A percentile compares a stretch with the other conserved stretches of the same genome.
Evolutionary conservation across 2,329 filamentous ascomycete genomes (phyloP).

Genomic region (Berkeleyomyces rouxiae): DNA sequence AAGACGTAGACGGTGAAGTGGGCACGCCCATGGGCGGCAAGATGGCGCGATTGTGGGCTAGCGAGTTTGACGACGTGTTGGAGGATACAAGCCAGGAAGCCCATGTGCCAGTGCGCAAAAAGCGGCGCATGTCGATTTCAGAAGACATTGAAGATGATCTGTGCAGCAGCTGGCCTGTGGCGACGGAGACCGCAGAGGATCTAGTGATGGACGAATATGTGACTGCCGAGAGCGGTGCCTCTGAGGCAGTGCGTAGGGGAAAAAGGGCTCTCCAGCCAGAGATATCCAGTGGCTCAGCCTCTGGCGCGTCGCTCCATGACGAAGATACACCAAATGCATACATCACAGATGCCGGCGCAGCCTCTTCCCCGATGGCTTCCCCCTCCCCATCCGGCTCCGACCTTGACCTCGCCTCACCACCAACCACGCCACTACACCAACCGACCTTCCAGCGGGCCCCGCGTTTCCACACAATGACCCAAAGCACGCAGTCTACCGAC

Average conservation of each 20-base stretch:
- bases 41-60: slow-evolving; percentile 2
- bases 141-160: not conserved
- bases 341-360: no score
- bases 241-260: not conserved
- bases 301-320: not conserved
- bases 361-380: no score
- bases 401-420: not conserved
- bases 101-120: slow-evolving; percentile 3
- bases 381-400: no score
- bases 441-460: slow-evolving; percentile 25
- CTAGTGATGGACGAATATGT: not conserved
- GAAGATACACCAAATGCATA: no score
- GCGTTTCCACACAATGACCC: slow-evolving; percentile 23
- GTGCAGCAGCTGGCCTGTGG: not conserved
- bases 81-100: slow-evolving; percentile 14
- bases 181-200: not conserved
- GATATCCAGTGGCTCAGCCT: not conserved
- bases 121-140: slow-evolving; percentile 4
- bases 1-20: slow-evolving; percentile 15
- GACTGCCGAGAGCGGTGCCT: not conserved
- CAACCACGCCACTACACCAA: slow-evolving; percentile 18
- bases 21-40: not conserved
- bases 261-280: not conserved
- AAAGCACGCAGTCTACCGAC: slow-evolving; percentile 8
- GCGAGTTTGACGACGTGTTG: slow-evolving; percentile 21